Evolutionary conservation across 495 filamentous ascomycete genomes (phyloP).

Genomic region (Penicillium desertorum): DNA sequence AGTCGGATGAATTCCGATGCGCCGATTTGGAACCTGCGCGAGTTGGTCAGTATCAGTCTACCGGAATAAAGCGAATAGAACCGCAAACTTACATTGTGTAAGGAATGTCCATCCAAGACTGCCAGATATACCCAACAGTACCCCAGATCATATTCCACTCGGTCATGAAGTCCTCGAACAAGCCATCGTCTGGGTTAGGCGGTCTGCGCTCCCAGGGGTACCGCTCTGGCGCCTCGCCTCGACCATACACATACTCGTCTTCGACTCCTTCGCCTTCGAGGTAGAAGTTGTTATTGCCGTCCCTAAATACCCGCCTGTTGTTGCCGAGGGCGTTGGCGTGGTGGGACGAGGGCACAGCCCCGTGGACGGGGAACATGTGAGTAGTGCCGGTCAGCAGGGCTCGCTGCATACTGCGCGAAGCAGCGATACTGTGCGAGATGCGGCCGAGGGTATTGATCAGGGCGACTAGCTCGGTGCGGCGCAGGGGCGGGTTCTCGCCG

Average conservation of each 20-base stretch:
- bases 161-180: slow-evolving; percentile 58
- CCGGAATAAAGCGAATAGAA: neutral
- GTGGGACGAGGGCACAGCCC: slow-evolving; percentile 24
- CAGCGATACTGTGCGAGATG: slow-evolving; percentile 73
- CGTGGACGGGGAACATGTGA: slow-evolving; percentile 37
- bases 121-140: slow-evolving; percentile 63
- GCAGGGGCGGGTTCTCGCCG: slow-evolving; percentile 69
- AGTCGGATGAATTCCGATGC: slow-evolving; percentile 59
- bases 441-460: slow-evolving; percentile 91
- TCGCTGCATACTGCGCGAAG: slow-evolving; percentile 71
- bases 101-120: slow-evolving; percentile 69
- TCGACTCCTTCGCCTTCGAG: slow-evolving; percentile 42
- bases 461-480: slow-evolving; percentile 89
- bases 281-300: slow-evolving; percentile 42
- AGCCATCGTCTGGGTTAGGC: slow-evolving; percentile 35
- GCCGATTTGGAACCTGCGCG: slow-evolving; percentile 57
- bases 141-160: slow-evolving; percentile 64
- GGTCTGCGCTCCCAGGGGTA: slow-evolving; percentile 41
- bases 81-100: slow-evolving; percentile 61
- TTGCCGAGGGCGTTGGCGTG: slow-evolving; percentile 16
- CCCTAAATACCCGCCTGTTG: slow-evolving; percentile 30
- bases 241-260: slow-evolving; percentile 39
- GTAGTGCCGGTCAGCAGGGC: slow-evolving; percentile 46
- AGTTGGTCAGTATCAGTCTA: slow-evolving; percentile 4
- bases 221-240: slow-evolving; percentile 21